A percentile compares a stretch with the other conserved stretches of the same genome.
Evolutionary conservation across 768 basidiomycete species (phyloP).

Genomic region (Termitomyces sp.): DNA sequence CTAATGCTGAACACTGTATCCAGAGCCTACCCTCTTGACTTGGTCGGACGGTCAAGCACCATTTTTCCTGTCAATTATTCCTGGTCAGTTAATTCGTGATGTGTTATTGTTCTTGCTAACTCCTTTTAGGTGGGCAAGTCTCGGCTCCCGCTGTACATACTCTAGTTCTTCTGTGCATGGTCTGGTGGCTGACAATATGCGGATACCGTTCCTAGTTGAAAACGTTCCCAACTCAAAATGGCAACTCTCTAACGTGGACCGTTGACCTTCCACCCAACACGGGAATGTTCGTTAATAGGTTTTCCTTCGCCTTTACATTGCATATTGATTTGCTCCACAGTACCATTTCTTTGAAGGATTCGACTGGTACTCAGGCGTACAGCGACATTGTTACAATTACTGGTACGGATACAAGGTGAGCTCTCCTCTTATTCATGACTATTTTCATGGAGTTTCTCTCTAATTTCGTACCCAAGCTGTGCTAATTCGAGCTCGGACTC

Average conservation of each 20-base stretch:
- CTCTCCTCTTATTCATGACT: neutral
- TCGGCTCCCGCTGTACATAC: slow-evolving; percentile 43
- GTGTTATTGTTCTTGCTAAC: neutral
- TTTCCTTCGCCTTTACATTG: neutral
- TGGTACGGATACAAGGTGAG: slow-evolving; percentile 29
- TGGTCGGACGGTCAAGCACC: slow-evolving; percentile 51
- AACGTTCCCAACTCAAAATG: slow-evolving; percentile 40
- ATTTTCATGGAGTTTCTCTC: neutral
- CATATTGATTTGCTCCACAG: slow-evolving; percentile 24
- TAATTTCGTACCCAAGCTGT: slow-evolving; percentile 10
- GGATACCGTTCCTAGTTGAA: slow-evolving; percentile 36
- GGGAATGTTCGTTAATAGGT: slow-evolving; percentile 35
- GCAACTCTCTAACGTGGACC: slow-evolving; percentile 44
- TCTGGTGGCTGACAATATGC: neutral
- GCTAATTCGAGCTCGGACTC: slow-evolving; percentile 3
- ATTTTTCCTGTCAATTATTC: slow-evolving; percentile 55
- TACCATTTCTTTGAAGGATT: slow-evolving; percentile 51
- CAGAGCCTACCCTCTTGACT: slow-evolving; percentile 54
- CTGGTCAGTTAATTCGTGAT: slow-evolving; percentile 36
- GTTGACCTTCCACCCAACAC: slow-evolving; percentile 41
- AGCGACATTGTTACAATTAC: slow-evolving; percentile 44
- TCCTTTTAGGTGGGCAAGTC: slow-evolving; percentile 43
- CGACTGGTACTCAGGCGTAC: slow-evolving; percentile 46
- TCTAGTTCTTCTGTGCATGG: neutral
- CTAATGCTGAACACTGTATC: neutral